Evolutionary conservation across 495 filamentous ascomycete species (phyloP).

Genomic region (Letharia columbiana): DNA sequence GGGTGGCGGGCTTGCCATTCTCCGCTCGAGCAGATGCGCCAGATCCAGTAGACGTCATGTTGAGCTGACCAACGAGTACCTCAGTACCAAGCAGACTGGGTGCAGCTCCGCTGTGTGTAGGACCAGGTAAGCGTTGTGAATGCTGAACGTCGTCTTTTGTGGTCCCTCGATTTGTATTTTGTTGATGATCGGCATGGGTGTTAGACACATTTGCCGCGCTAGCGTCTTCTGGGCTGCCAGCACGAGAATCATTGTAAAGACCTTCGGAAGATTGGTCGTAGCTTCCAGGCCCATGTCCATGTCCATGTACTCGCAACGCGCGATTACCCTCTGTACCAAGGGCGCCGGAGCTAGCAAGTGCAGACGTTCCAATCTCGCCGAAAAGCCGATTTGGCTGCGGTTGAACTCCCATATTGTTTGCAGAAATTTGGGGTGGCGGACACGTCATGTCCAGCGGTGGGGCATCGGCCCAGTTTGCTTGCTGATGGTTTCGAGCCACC

Average conservation of each 20-base stretch:
- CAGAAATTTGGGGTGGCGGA: not conserved
- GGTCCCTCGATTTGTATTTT: conserved; percentile 2
- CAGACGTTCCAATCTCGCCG: conserved; percentile 69
- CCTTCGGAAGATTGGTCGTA: conserved; percentile 38
- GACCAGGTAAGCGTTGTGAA: conserved; percentile 12
- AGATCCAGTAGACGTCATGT: conserved; percentile 50
- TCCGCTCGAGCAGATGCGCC: conserved; percentile 22
- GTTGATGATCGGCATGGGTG: not conserved
- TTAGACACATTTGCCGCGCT: conserved; percentile 3
- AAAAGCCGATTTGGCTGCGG: conserved; percentile 52
- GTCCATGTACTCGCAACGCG: conserved; percentile 23
- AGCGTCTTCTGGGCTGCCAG: not conserved
- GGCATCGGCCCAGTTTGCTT: not conserved
- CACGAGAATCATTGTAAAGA: conserved; percentile 1
- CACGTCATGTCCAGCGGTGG: not conserved
- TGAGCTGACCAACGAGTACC: conserved; percentile 55
- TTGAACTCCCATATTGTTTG: not conserved
- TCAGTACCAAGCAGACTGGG: conserved; percentile 59
- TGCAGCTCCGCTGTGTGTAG: conserved; percentile 31
- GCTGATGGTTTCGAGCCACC: not conserved
- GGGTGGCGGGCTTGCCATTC: conserved; percentile 14
- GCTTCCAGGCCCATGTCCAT: conserved; percentile 17
- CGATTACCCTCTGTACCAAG: conserved; percentile 31
- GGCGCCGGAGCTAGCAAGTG: conserved; percentile 54
- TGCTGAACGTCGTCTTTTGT: conserved; percentile 15